Evolutionary conservation across 768 basidiomycete genomes (phyloP), one percentile per base, ranked within the genome.

Genomic region (Amanita thiersii): DNA sequence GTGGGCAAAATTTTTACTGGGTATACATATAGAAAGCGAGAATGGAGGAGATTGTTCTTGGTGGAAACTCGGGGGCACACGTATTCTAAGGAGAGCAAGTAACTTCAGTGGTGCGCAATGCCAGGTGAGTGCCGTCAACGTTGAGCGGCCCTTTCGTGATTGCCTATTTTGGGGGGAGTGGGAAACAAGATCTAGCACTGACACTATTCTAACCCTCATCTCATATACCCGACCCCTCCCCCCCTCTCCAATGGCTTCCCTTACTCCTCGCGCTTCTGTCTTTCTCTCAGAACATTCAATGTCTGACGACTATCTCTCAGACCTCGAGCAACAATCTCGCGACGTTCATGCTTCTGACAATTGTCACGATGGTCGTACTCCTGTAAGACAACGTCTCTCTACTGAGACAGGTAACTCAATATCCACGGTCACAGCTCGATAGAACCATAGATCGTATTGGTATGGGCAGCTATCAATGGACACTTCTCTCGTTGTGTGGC

Each of bases 401-500:
- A 11, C 23, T 14, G 10, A 35, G 10, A 10, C 15, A 12, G 25
- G 7, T 12, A 31, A 42, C 23, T 21, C 25, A 47, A 40, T 12
- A 19, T 20, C 15, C 24, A 18, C 9, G 11, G 35, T 23, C 12
- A 18, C 47, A 62, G 52, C 68, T 93, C 19, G 90, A 93, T 62
- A 83, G 69, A 54, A 91, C 90, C 1, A 89, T 93, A 59, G 88
- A 91, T 55, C 73, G 79, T 29, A 91, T 93, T 54, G 90, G 89
- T 20, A 88, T 94, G 89, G 89, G 87, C 56, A 81, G 73, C 41
- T 90, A 89, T 50, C 88, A 91, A 52, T 88, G 85, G 86, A 76
- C 75, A 4, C 59, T 89, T 30, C 54, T 91, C 33, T 86, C 84
- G 12, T 61, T 93, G 8, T 94, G 91, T 65, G 90, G 90, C 32